Evolutionary conservation across 2,329 filamentous ascomycete species (phyloP), one percentile per base, ranked within the genome.

Genomic region (Diaporthe vaccinii): DNA sequence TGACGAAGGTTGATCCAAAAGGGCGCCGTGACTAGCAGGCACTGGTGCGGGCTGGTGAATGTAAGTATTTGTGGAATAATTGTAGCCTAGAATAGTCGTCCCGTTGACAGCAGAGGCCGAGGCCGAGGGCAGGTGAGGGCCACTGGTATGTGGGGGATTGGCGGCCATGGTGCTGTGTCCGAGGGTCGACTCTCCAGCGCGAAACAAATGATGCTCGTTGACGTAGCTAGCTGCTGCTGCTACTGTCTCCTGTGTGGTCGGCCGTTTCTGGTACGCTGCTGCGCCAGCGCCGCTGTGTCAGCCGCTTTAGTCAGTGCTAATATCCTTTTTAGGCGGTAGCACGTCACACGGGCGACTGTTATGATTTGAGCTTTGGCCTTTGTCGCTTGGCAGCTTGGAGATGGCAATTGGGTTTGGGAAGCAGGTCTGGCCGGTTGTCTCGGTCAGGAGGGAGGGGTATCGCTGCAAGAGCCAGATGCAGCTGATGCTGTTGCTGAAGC

Each of bases 1-100:
- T 73, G 75, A 75, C 73, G 65, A 58, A 73, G 73, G 62, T 28
- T 57, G 75, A 44, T 73, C 61, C 39, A 57, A 55, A 51, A 34
- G 2, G 59, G 39, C 68, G 68, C 51, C 67, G 34, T 71, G 67
- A 36, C 46, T 65, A 69, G 65, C 15, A 55, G 65, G 25, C 25
- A 46, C 59, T 51, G 68, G 73, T 22, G 46, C 44, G 71, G 74
- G 62, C 59, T 74, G 34, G n/a, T 73, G 53, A 44, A 53, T 62
- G 36, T 68, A 58, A 12, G 44, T 74, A 22, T 36, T 62, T 15
- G 14, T 51, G 17, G 59, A 15, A 14, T 73, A 73, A n/a, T 61
- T 57, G n/a, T 75, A 75, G 25, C 58, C 57, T 51, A 44, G 15
- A 7, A 75, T 31, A 34, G 61, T 65, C 15, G 68, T 76, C 8